phyloP scores from a whole-genome alignment of 306 rosid genomes.

The Castanopsis chinensis region DNA sequence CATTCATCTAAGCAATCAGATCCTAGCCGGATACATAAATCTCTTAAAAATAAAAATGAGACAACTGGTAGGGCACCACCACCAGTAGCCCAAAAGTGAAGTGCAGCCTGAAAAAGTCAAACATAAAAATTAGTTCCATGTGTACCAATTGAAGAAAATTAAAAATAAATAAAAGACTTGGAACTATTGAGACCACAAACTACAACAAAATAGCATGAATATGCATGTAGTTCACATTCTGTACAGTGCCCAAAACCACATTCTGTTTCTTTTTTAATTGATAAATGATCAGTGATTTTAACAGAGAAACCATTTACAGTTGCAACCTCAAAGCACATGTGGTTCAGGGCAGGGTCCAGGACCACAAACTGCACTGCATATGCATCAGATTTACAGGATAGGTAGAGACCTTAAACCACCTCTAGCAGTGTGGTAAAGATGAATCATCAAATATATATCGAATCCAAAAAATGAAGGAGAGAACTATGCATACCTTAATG shows the following conservation, averaged over 20 bases:
- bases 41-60: constrained; percentile 75
- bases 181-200: background rate
- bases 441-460: background rate
- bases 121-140: background rate
- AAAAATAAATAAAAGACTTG: background rate
- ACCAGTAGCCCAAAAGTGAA: constrained; percentile 97
- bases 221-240: background rate
- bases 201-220: background rate
- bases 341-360: background rate
- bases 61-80: constrained; percentile 88
- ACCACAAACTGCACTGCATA: background rate
- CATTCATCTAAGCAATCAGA: constrained; percentile 89
- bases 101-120: constrained; percentile 61
- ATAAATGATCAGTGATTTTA: too few relatives aligned
- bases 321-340: too few relatives aligned
- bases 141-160: background rate
- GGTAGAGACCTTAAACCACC: background rate
- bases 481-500: constrained; percentile 56
- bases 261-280: too few relatives aligned
- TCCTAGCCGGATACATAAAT: constrained; percentile 76
- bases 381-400: background rate
- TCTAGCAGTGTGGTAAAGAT: background rate
- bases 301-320: too few relatives aligned
- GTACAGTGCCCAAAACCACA: background rate
- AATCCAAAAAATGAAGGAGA: constrained; percentile 14